These are phyloP conservation scores for Cryptococcus sp. DNA, from an alignment of 1,284 basidiomycete species.

Conservation along the genomic window DNA sequence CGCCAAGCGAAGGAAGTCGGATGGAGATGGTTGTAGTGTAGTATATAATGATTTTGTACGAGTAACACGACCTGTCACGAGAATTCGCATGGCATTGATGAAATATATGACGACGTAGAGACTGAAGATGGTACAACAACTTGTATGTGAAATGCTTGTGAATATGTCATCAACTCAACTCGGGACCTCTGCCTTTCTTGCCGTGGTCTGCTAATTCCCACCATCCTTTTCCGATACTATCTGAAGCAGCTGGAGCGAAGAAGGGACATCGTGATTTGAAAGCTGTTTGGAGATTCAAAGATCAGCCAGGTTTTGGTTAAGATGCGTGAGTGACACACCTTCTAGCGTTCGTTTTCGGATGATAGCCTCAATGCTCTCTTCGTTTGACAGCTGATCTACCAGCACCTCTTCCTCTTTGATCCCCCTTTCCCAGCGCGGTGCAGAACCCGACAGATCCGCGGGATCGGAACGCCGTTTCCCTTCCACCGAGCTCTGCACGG, in stretches of 20 bases:
- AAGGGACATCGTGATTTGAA: slow-evolving; percentile 80
- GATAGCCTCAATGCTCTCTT: slow-evolving; percentile 75
- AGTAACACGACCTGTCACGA: too few species aligned
- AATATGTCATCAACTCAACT: slow-evolving; percentile 1
- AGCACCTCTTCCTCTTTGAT: slow-evolving; percentile 73
- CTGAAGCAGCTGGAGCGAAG: slow-evolving; percentile 68
- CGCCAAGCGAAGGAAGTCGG: too few species aligned
- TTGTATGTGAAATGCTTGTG: too few species aligned
- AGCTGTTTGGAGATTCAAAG: slow-evolving; percentile 56
- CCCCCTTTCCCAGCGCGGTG: slow-evolving; percentile 55
- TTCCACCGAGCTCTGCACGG: slow-evolving; percentile 67
- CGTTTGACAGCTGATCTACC: slow-evolving; percentile 78
- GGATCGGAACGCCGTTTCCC: slow-evolving; percentile 58
- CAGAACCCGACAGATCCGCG: slow-evolving; percentile 35
- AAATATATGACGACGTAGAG: neutral
- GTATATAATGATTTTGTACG: too few species aligned
- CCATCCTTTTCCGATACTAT: slow-evolving; percentile 65
- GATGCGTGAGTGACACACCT: slow-evolving; percentile 57
- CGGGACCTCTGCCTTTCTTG: slow-evolving; percentile 22
- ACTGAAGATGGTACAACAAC: too few species aligned
- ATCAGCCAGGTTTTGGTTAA: neutral
- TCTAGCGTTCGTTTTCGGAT: slow-evolving; percentile 74
- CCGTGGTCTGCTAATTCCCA: slow-evolving; percentile 62
- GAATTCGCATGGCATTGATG: neutral
- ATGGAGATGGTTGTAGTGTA: too few species aligned